phyloP scores from a whole-genome alignment of 768 basidiomycete genomes.

The Lyophyllum decastes region DNA sequence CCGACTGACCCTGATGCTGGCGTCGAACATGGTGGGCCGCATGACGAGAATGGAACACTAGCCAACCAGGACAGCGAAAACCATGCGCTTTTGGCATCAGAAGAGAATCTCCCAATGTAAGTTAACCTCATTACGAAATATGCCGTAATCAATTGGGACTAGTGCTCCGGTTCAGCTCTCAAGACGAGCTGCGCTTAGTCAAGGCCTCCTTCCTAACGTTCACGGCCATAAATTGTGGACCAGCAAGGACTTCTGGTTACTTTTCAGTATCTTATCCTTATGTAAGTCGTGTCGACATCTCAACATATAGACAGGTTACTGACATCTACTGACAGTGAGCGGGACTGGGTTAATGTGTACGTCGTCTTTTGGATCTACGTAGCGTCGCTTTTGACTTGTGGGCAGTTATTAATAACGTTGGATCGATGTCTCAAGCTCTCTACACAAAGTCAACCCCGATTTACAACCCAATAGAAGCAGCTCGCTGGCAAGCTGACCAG shows the following conservation, averaged over 20 bases:
- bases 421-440: constrained; percentile 69
- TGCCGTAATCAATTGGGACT: background rate
- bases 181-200: constrained; percentile 15
- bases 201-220: constrained; percentile 22
- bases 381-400: background rate
- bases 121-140: background rate
- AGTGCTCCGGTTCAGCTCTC: constrained; percentile 8
- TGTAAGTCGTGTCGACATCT: constrained; percentile 46
- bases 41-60: constrained; percentile 9
- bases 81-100: constrained; percentile 1
- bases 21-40: constrained; percentile 21
- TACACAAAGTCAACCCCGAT: constrained; percentile 58
- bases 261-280: constrained; percentile 52
- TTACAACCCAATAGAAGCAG: constrained; percentile 69
- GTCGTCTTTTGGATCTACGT: constrained; percentile 18
- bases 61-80: constrained; percentile 8
- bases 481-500: constrained; percentile 80
- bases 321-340: constrained; percentile 43
- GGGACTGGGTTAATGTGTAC: constrained; percentile 79
- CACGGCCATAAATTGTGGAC: constrained; percentile 21
- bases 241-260: constrained; percentile 27
- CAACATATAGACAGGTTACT: background rate
- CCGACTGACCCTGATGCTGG: constrained; percentile 27
- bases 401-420: constrained; percentile 79
- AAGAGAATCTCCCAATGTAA: constrained; percentile 4